Evolutionary conservation across 768 basidiomycete species (phyloP).

Genomic region (Phanerochaete carnosa): DNA sequence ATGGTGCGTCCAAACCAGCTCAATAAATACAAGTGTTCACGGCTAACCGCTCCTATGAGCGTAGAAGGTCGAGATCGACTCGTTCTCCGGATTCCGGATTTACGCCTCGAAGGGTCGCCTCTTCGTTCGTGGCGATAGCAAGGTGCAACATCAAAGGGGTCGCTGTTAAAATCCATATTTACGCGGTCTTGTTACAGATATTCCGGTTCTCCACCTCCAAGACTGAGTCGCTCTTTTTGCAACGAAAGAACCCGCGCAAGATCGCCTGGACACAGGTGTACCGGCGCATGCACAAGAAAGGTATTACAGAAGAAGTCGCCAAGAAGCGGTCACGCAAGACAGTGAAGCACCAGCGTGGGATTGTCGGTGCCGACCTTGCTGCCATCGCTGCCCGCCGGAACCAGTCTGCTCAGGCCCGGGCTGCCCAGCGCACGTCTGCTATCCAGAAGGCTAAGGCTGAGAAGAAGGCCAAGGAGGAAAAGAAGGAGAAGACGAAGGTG

Average conservation of each 20-base stretch:
- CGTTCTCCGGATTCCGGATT: slow-evolving; percentile 95
- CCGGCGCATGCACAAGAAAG: slow-evolving; percentile 99
- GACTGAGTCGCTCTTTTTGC: slow-evolving; percentile 94
- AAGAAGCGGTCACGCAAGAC: slow-evolving; percentile 98
- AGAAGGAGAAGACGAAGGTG: slow-evolving; percentile 75
- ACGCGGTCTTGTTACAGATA: slow-evolving; percentile 45
- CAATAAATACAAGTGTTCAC: neutral
- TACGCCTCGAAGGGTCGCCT: slow-evolving; percentile 97
- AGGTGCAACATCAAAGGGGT: slow-evolving; percentile 48
- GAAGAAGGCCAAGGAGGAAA: slow-evolving; percentile 94
- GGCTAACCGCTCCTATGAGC: slow-evolving; percentile 15
- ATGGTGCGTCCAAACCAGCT: slow-evolving; percentile 19
- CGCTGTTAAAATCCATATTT: neutral
- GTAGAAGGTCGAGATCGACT: slow-evolving; percentile 98
- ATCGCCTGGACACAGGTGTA: slow-evolving; percentile 95
- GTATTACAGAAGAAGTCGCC: slow-evolving; percentile 96
- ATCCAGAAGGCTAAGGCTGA: slow-evolving; percentile 93
- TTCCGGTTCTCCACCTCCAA: slow-evolving; percentile 95
- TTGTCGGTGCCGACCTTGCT: slow-evolving; percentile 93
- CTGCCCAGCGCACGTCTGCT: slow-evolving; percentile 77
- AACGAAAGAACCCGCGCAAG: slow-evolving; percentile 99
- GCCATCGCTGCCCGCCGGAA: slow-evolving; percentile 90
- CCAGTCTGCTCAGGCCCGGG: slow-evolving; percentile 83
- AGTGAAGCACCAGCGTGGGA: slow-evolving; percentile 97
- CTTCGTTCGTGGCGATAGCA: slow-evolving; percentile 94